phyloP scores from a whole-genome alignment of 2,329 filamentous ascomycete genomes.

The Penicillium digitatum region DNA sequence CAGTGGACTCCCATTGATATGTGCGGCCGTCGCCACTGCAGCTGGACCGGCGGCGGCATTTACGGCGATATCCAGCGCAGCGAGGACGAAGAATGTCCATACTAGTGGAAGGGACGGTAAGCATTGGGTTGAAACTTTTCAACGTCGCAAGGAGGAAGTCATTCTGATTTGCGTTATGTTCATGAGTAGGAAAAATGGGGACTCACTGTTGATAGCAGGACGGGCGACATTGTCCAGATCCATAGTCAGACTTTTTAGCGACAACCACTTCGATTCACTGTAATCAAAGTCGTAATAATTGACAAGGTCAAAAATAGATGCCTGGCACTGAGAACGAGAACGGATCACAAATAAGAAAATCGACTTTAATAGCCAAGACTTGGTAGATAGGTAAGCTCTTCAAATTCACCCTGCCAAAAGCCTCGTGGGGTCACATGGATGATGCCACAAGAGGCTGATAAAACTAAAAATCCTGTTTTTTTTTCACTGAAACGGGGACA shows the following conservation, averaged over 20 bases:
- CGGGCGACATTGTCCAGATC: background rate
- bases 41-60: slow-evolving; percentile 18
- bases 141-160: background rate
- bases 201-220: slow-evolving; percentile 14
- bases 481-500: background rate
- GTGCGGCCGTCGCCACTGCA: slow-evolving; percentile 15
- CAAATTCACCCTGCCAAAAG: background rate
- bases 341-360: background rate
- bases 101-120: slow-evolving; percentile 1
- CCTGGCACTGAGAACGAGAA: background rate
- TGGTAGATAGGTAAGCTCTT: background rate
- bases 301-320: background rate
- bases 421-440: background rate
- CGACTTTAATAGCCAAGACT: background rate
- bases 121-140: background rate
- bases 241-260: background rate
- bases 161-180: background rate
- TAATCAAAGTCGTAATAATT: background rate
- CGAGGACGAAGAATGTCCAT: slow-evolving; percentile 16
- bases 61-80: slow-evolving; percentile 14
- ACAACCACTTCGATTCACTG: background rate
- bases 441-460: background rate
- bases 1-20: slow-evolving; percentile 13
- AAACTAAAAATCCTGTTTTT: background rate
- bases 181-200: too few species aligned